Conservation (phyloP, 2,329 filamentous ascomycete genomes). For the Diaporthe ampelina region DNA sequence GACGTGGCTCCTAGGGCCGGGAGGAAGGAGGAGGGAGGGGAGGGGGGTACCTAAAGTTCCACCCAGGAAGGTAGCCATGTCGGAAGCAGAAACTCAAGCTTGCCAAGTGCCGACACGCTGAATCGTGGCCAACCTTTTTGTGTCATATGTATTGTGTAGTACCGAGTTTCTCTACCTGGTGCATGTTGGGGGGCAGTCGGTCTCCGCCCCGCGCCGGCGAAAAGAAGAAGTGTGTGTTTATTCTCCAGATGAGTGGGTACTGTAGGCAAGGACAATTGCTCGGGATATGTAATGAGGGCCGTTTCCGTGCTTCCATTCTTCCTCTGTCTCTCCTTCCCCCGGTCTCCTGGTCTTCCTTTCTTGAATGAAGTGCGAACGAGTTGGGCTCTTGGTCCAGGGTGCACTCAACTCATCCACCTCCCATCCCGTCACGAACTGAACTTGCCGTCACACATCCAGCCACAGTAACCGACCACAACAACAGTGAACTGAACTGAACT, state of each 20-base stretch:
- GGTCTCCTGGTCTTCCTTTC: background rate
- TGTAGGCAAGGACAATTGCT: background rate
- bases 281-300: constrained; percentile 31
- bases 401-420: background rate
- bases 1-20: background rate
- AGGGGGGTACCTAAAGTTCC: background rate
- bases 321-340: background rate
- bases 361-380: background rate
- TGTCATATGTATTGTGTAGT: constrained; percentile 29
- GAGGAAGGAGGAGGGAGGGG: background rate
- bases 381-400: background rate
- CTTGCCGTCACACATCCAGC: background rate
- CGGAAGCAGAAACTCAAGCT: constrained; percentile 5
- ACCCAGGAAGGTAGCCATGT: background rate
- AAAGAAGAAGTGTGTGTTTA: background rate
- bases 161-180: background rate
- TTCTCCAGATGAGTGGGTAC: constrained; percentile 8
- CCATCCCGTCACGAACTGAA: background rate
- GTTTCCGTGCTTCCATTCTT: constrained; percentile 6
- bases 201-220: constrained; percentile 21
- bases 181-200: background rate
- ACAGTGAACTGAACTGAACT: background rate
- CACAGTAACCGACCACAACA: background rate
- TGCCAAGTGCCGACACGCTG: constrained; percentile 24
- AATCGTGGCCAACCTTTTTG: constrained; percentile 32